phyloP scores from a whole-genome alignment of 768 basidiomycete species.

The Calocybe indica region DNA sequence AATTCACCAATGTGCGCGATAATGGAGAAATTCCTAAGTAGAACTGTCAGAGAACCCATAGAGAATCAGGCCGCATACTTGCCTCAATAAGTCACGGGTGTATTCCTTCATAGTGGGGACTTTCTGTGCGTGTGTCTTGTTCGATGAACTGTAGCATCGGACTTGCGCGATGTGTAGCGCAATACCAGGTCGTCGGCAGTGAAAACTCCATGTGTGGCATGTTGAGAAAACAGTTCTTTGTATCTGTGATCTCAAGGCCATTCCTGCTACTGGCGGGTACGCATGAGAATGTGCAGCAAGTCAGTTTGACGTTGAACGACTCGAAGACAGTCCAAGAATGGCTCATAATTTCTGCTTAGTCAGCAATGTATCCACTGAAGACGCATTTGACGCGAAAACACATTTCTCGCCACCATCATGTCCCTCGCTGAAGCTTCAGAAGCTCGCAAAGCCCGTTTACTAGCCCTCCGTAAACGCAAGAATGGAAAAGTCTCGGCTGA shows the following conservation, averaged over 20 bases:
- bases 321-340: background rate
- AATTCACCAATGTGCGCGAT: constrained; percentile 87
- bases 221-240: too few relatives aligned
- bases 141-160: constrained; percentile 10
- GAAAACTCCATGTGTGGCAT: too few relatives aligned
- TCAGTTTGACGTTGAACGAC: background rate
- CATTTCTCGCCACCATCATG: constrained; percentile 18
- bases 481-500: constrained; percentile 40
- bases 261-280: background rate
- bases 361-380: constrained; percentile 13
- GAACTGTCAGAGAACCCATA: constrained; percentile 1
- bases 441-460: constrained; percentile 71
- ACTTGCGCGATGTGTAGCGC: too few relatives aligned
- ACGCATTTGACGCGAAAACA: background rate
- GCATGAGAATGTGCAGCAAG: background rate
- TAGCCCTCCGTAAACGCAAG: constrained; percentile 72
- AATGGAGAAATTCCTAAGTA: constrained; percentile 84
- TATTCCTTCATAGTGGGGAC: constrained; percentile 54
- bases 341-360: constrained; percentile 18
- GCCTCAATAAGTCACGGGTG: constrained; percentile 68
- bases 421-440: constrained; percentile 75
- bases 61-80: background rate
- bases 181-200: too few relatives aligned
- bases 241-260: too few relatives aligned
- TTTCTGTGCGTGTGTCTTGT: constrained; percentile 23